A percentile compares a stretch with the other conserved stretches of the same genome.
phyloP scores from a whole-genome alignment of 2,329 filamentous ascomycete genomes.

The Colletotrichum melonis region DNA sequence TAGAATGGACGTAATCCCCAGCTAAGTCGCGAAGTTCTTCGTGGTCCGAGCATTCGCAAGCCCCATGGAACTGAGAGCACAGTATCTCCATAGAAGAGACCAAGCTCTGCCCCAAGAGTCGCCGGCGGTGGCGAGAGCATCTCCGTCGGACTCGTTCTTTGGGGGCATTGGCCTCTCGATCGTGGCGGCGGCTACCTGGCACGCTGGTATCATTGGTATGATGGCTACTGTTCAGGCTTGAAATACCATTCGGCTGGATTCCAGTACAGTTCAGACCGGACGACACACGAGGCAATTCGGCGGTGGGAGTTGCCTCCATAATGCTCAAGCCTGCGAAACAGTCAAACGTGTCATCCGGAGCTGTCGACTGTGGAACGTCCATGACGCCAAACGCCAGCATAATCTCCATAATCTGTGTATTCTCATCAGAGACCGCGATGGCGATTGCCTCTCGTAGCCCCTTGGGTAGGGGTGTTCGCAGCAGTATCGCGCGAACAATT shows the following conservation, averaged over 20 bases:
- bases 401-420: constrained; percentile 36
- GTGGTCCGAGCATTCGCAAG: constrained; percentile 7
- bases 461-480: constrained; percentile 28
- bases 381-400: constrained; percentile 32
- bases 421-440: constrained; percentile 37
- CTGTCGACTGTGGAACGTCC: background rate
- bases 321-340: background rate
- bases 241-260: rapidly evolving
- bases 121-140: constrained; percentile 12
- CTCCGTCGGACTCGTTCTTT: constrained; percentile 13
- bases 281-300: too few relatives aligned
- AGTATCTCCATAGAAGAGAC: constrained; percentile 26
- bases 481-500: constrained; percentile 39
- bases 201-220: background rate
- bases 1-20: constrained; percentile 4
- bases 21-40: background rate
- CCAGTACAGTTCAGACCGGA: background rate
- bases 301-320: background rate
- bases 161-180: background rate
- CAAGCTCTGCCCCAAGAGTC: constrained; percentile 24
- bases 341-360: background rate
- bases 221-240: background rate
- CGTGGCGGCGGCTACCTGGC: background rate
- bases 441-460: constrained; percentile 39
- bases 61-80: constrained; percentile 20